Base-by-base conservation (phyloP, 2,329 filamentous ascomycete species). In the Rugonectria rugulosa region DNA sequence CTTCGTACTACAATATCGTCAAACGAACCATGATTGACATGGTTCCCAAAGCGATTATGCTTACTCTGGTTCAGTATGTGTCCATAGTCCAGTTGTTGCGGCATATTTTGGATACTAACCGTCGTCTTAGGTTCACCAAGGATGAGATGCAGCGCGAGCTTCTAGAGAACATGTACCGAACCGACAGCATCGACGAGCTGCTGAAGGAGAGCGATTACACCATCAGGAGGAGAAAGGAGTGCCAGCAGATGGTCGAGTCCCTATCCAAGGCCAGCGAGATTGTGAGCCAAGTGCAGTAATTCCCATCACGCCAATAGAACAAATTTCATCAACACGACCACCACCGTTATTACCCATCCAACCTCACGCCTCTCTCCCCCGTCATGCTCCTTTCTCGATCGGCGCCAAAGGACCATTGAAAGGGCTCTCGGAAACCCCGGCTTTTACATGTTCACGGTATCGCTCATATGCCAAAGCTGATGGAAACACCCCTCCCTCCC, bases 11-110 rank as follows among this genome's bases (percentile, higher is more conserved):
- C 79, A 97, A 97, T 78, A 99, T 99, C 72, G 93, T 97, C 64
- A 92, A 92, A 81, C 85, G 95, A 66, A 99, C 96, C 58, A 96
- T 99, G 92, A 97, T 98, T 64, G 95, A 99, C 72, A 99, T 99
- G 95, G 95, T 99, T 6, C 95, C 95, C 65, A 99, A 99, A 80
- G 95, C 95, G 34, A 96, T 99, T 72, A 99, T 99, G 95, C 84
- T 98, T 65, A 97, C 85, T 67, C 89, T 99, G 40, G 95, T 99
- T 46, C 88, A 94, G 90, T 97, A 87, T 74, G 92, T 88, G 11
- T 48, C 8, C 7, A n/a, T 49, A n/a, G n/a, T n/a, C n/a, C n/a
- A n/a, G n/a, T n/a, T n/a, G n/a, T n/a, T n/a, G n/a, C n/a, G n/a
- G n/a, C n/a, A n/a, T n/a, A n/a, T n/a, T n/a, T n/a, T n/a, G n/a